Evolutionary conservation across 495 filamentous ascomycete genomes (phyloP).

Genomic region (Aspergillus leporis): DNA sequence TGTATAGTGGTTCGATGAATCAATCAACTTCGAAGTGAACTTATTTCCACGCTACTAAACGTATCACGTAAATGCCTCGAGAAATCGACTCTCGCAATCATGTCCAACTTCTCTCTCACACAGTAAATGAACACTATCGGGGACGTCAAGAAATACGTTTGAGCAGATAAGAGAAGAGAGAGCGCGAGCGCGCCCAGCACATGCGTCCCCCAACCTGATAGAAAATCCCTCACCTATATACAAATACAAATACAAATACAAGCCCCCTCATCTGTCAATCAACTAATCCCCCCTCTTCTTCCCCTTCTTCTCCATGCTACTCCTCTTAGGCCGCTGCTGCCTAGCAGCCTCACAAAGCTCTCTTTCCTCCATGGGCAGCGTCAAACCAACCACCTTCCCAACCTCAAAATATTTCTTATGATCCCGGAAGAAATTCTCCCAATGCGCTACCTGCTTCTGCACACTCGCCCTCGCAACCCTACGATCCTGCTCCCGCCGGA

Average conservation of each 20-base stretch:
- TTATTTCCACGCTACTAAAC: slow-evolving; percentile 30
- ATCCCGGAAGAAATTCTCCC: slow-evolving; percentile 71
- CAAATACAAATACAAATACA: slow-evolving; percentile 1
- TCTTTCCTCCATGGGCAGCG: slow-evolving; percentile 37
- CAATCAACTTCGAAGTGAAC: slow-evolving; percentile 35
- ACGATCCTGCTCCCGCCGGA: slow-evolving; percentile 54
- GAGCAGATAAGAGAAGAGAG: neutral
- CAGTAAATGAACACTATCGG: neutral
- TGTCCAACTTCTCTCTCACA: neutral
- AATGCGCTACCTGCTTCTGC: slow-evolving; percentile 43
- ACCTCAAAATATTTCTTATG: slow-evolving; percentile 73
- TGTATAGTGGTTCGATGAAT: slow-evolving; percentile 39
- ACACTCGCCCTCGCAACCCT: slow-evolving; percentile 44
- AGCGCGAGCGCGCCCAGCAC: neutral
- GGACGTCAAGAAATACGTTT: no score
- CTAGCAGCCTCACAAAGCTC: slow-evolving; percentile 50
- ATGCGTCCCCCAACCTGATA: no score
- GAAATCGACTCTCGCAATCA: neutral
- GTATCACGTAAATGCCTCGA: slow-evolving; percentile 29
- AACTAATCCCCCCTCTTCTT: no score
- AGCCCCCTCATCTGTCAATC: no score
- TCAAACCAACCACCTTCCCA: slow-evolving; percentile 56
- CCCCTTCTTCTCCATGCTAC: slow-evolving; percentile 18
- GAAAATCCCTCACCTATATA: neutral
- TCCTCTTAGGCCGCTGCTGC: slow-evolving; percentile 43